Evolutionary conservation across 345 rosid genomes (phyloP), one percentile per base, ranked within the genome.

Genomic region (Syzygium aqueum): DNA sequence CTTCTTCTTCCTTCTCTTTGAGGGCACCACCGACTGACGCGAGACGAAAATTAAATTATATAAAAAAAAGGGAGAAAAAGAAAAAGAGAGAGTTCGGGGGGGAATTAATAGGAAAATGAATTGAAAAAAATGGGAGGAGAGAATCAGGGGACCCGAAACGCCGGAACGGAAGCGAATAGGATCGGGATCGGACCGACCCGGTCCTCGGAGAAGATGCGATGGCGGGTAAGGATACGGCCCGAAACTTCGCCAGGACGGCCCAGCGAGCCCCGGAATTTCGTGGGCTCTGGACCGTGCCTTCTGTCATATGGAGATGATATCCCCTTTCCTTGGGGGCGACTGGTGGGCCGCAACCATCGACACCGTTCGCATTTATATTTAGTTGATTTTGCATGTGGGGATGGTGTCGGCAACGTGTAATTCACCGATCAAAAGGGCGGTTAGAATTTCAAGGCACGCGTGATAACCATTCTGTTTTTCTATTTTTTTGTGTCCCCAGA

Each of bases 141-240:
- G 0, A 57, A 57, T 25, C 28, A 0, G 63, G 63, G 63, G 7
- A 57, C 25, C 63, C 63, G 61, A 56, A 25, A 56, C 11, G 23
- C 57, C 59, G 59, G 9, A 54, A 54, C 2, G 25, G 2, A 15
- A 23, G 63, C 5, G 63, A 2, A 57, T 33, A 28, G 3, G 2
- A 25, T 4, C 28, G 28, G 28, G 63, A 3, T 57, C 14, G 28
- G 28, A 57, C 63, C 63, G 28, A 10, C 28, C 63, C 3, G 61
- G 61, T 0, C 0, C 2, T 11, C 5, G 7, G 7, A 57, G 46
- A 57, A 19, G 57, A 8, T 54, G 4, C 27, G 0, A 54, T 1
- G 2, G 28, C 15, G 6, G 13, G 13, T 57, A 25, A 2, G 5
- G 28, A 2, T 59, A 3, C 17, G 67, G 33, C 37, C 37, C 17